Conservation (phyloP, 768 basidiomycete species). For the Suillus paluster region DNA sequence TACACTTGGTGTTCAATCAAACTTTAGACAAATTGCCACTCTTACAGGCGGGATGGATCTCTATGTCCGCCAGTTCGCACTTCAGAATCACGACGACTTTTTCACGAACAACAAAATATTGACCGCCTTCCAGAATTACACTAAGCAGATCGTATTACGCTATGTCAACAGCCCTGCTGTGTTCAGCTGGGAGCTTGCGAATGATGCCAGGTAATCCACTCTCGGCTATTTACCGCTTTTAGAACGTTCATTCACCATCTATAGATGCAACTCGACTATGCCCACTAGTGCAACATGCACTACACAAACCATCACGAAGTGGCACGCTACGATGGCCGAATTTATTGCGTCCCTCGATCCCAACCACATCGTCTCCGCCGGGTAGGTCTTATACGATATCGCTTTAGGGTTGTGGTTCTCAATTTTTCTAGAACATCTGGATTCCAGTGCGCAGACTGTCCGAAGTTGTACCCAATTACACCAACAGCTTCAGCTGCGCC, state of each 20-base stretch:
- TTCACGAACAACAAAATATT: slow-evolving; percentile 59
- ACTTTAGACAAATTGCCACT: slow-evolving; percentile 57
- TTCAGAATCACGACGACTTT: slow-evolving; percentile 58
- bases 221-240: neutral
- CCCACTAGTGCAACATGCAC: slow-evolving; percentile 49
- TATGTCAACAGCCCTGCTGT: slow-evolving; percentile 60
- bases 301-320: slow-evolving; percentile 52
- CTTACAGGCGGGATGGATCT: slow-evolving; percentile 70
- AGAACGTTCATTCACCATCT: slow-evolving; percentile 2
- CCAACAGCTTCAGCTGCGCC: slow-evolving; percentile 39
- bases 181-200: slow-evolving; percentile 54
- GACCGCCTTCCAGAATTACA: slow-evolving; percentile 44
- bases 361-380: slow-evolving; percentile 56
- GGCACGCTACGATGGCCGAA: slow-evolving; percentile 56
- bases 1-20: neutral
- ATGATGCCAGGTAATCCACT: slow-evolving; percentile 8
- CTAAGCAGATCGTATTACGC: slow-evolving; percentile 40
- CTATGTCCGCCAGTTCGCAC: slow-evolving; percentile 59
- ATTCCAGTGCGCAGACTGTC: slow-evolving; percentile 59
- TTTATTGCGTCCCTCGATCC: slow-evolving; percentile 64
- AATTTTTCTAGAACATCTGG: slow-evolving; percentile 49
- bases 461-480: slow-evolving; percentile 53
- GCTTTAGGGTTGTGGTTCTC: neutral
- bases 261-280: slow-evolving; percentile 19
- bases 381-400: neutral